Conservation (phyloP, 2,329 filamentous ascomycete genomes). For the Penicillium sp. region DNA sequence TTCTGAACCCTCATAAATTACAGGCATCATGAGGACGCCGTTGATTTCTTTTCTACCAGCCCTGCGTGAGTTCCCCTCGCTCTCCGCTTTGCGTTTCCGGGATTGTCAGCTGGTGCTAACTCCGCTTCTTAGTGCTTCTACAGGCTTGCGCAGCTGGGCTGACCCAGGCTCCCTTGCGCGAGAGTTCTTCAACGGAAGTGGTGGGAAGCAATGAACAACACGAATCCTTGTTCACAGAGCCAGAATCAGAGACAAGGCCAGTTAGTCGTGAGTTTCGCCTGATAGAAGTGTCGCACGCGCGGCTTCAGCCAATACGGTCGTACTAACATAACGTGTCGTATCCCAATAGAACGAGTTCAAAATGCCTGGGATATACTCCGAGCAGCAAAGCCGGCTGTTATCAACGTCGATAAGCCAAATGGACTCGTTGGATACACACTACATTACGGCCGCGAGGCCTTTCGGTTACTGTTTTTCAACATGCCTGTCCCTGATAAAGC, state of each 20-base stretch:
- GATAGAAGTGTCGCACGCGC: constrained; percentile 9
- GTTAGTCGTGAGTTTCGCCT: constrained; percentile 33
- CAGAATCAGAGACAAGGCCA: constrained; percentile 20
- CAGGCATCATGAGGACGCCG: constrained; percentile 40
- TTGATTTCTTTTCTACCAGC: constrained; percentile 38
- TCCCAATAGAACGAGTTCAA: constrained; percentile 34
- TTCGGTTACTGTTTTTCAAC: constrained; percentile 67
- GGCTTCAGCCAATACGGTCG: not conserved
- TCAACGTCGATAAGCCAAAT: constrained; percentile 51
- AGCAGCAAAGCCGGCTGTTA: constrained; percentile 28
- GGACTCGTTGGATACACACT: constrained; percentile 59
- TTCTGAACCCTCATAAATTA: constrained; percentile 19
- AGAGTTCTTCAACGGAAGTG: constrained; percentile 21
- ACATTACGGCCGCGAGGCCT: constrained; percentile 64
- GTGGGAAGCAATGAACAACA: constrained; percentile 19
- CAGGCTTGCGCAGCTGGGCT: constrained; percentile 32
- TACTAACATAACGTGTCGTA: constrained; percentile 13
- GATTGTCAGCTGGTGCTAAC: constrained; percentile 24
- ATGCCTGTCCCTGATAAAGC: constrained; percentile 53
- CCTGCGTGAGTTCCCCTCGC: constrained; percentile 33
- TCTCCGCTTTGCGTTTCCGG: constrained; percentile 2
- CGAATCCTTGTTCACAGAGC: constrained; percentile 26
- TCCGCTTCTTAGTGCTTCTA: constrained; percentile 33
- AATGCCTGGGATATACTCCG: constrained; percentile 35
- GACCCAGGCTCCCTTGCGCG: constrained; percentile 24